Conservation (phyloP, 2,329 filamentous ascomycete species). For the Pyricularia sp. region DNA sequence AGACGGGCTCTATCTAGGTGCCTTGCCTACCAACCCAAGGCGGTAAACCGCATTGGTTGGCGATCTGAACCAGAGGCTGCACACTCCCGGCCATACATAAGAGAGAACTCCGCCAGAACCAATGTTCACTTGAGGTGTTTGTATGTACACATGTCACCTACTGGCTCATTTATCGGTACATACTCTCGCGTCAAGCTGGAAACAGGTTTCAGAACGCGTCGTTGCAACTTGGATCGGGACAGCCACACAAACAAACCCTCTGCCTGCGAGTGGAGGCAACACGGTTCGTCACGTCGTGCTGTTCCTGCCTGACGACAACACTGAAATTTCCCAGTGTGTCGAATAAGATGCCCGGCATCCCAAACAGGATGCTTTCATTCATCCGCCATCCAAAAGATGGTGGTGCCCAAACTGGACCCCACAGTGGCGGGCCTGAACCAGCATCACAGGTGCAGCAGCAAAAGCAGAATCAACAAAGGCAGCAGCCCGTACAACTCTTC, state of each 20-base stretch:
- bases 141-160: conserved; percentile 4
- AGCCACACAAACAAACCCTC: conserved; percentile 2
- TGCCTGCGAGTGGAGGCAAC: conserved; percentile 5
- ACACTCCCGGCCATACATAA: conserved; percentile 2
- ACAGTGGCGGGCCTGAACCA: neutral
- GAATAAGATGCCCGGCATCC: conserved; percentile 13
- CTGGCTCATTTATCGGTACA: neutral
- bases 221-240: conserved; percentile 7
- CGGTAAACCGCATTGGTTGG: neutral
- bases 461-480: conserved; percentile 5
- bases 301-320: conserved; percentile 6
- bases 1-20: neutral
- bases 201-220: neutral
- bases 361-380: conserved; percentile 6
- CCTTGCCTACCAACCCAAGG: neutral
- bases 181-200: neutral
- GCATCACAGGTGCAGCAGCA: conserved; percentile 2
- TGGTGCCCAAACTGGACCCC: conserved; percentile 1
- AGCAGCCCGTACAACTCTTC: conserved; percentile 10
- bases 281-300: conserved; percentile 8
- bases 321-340: conserved; percentile 14
- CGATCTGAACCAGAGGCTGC: neutral
- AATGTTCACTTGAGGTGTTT: neutral
- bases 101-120: neutral
- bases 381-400: conserved; percentile 13